A percentile compares a stretch with the other conserved stretches of the same genome.
These are phyloP conservation scores for Pleurotus eryngii DNA, from an alignment of 768 basidiomycete genomes.

Conservation along the genomic window DNA sequence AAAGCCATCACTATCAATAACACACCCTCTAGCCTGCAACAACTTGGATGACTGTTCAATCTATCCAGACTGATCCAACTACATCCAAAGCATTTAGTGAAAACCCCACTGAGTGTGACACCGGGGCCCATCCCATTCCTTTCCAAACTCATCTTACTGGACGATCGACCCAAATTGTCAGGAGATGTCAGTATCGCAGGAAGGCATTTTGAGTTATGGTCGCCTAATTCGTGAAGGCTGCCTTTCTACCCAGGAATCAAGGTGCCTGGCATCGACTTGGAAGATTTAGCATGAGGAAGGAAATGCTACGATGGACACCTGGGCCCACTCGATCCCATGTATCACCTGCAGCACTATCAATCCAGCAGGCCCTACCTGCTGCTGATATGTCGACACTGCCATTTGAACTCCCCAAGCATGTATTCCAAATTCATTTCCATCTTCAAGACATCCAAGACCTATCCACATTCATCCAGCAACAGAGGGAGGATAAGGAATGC, in stretches of 20 bases:
- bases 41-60: too few species aligned
- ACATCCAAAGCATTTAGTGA: too few species aligned
- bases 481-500: background rate
- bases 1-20: too few species aligned
- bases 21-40: too few species aligned
- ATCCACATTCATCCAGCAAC: background rate
- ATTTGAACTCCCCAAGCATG: too few species aligned
- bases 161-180: background rate
- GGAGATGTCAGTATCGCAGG: too few species aligned
- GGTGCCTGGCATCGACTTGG: background rate
- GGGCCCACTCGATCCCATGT: background rate
- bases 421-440: too few species aligned
- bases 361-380: background rate
- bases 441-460: too few species aligned
- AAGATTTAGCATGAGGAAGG: background rate
- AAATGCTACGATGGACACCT: background rate
- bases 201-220: background rate
- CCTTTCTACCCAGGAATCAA: background rate
- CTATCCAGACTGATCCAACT: too few species aligned
- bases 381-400: too few species aligned
- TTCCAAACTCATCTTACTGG: background rate
- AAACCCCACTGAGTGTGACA: too few species aligned
- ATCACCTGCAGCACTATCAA: background rate
- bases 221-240: background rate
- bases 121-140: too few species aligned